phyloP scores from a whole-genome alignment of 108 stramenopile genomes.

The Nitzschia sp. region DNA sequence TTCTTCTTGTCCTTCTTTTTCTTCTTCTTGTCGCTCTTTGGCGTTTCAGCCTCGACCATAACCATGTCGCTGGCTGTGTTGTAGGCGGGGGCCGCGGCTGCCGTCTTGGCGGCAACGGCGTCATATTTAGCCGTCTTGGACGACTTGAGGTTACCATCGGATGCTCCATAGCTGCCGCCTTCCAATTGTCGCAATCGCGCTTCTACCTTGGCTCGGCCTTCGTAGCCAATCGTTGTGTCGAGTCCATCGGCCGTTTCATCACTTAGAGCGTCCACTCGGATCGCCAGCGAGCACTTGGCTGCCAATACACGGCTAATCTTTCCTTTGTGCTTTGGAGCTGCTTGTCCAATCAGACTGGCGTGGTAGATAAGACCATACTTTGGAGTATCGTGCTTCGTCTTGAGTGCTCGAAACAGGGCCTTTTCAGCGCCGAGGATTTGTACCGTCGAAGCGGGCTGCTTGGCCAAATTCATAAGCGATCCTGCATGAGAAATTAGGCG shows the following conservation, averaged over 20 bases:
- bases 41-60: conserved; percentile 42
- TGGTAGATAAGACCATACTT: conserved; percentile 99
- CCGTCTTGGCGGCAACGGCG: conserved; percentile 72
- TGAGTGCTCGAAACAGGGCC: conserved; percentile 99
- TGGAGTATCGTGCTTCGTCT: conserved; percentile 99
- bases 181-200: conserved; percentile 96
- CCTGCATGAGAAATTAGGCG: conserved; percentile 99
- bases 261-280: conserved; percentile 98
- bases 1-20: conserved; percentile 81
- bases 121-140: conserved; percentile 82
- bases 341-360: conserved; percentile 97
- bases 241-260: conserved; percentile 85
- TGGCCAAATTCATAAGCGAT: conserved; percentile 97
- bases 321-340: conserved; percentile 99
- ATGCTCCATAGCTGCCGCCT: conserved; percentile 83
- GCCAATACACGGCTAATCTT: conserved; percentile 99
- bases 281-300: conserved; percentile 97
- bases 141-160: conserved; percentile 70
- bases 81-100: conserved; percentile 76
- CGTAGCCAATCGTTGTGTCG: conserved; percentile 95
- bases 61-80: conserved; percentile 92
- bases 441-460: conserved; percentile 99
- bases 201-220: conserved; percentile 97
- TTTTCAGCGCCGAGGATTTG: conserved; percentile 99
- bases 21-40: conserved; percentile 64